Percentiles rank a stretch among this genome's conserved stretches.
phyloP scores from a whole-genome alignment of 805 yeast species.

The Hanseniaspora jakobsenii region DNA sequence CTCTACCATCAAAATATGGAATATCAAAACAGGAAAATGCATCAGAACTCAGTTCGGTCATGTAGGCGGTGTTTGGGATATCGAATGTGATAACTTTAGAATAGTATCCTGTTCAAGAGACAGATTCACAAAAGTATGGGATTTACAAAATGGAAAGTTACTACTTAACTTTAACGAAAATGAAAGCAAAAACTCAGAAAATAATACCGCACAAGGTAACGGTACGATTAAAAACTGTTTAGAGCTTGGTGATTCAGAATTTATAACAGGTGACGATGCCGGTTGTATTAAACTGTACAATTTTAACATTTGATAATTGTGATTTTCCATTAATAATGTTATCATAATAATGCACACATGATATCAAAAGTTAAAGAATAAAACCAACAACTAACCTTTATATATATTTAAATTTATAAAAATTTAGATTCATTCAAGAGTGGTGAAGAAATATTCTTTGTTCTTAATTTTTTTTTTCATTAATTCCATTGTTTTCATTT shows the following conservation, averaged over 20 bases:
- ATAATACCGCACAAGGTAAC: not conserved
- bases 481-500: no score
- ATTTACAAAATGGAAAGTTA: constrained; percentile 84
- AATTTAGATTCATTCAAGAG: no score
- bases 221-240: constrained; percentile 41
- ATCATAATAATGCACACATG: no score
- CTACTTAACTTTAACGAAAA: constrained; percentile 77
- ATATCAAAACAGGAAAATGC: constrained; percentile 73
- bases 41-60: constrained; percentile 93
- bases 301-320: constrained; percentile 39
- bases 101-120: constrained; percentile 93
- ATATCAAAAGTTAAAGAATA: no score
- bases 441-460: no score
- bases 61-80: constrained; percentile 96
- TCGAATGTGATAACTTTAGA: constrained; percentile 90
- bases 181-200: constrained; percentile 40
- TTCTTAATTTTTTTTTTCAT: no score
- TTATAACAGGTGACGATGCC: constrained; percentile 81
- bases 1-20: constrained; percentile 89
- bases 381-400: no score
- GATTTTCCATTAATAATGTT: not conserved
- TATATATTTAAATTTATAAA: no score
- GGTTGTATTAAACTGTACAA: constrained; percentile 79
- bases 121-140: constrained; percentile 87
- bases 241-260: constrained; percentile 75